Conservation (phyloP, 2,329 filamentous ascomycete genomes). For the Talaromyces sp. region DNA sequence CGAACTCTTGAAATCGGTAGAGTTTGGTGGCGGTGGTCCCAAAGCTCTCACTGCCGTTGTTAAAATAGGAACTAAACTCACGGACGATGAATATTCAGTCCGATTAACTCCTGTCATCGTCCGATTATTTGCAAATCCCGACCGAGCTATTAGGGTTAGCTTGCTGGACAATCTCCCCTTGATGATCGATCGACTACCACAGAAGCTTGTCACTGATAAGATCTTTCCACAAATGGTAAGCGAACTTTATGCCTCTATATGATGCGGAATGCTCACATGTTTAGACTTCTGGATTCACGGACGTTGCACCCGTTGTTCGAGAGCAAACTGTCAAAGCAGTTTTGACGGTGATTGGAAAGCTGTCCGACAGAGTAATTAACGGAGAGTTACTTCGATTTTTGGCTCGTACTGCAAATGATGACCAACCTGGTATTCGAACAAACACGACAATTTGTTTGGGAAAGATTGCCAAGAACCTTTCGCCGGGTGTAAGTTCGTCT, state of each 20-base stretch:
- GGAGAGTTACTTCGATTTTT: slow-evolving; percentile 87
- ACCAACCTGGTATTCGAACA: slow-evolving; percentile 93
- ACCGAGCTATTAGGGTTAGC: slow-evolving; percentile 87
- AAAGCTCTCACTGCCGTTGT: slow-evolving; percentile 85
- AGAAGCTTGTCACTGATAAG: slow-evolving; percentile 90
- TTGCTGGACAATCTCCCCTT: slow-evolving; percentile 80
- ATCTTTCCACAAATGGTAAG: slow-evolving; percentile 89
- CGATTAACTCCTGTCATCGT: slow-evolving; percentile 83
- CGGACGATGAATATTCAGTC: slow-evolving; percentile 82
- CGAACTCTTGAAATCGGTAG: slow-evolving; percentile 96
- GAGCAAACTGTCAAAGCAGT: slow-evolving; percentile 97
- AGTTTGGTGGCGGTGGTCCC: slow-evolving; percentile 92
- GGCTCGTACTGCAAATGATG: slow-evolving; percentile 94
- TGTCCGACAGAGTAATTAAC: slow-evolving; percentile 90
- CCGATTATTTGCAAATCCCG: slow-evolving; percentile 83
- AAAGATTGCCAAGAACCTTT: slow-evolving; percentile 89
- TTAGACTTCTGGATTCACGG: slow-evolving; percentile 89
- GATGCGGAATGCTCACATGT: not conserved
- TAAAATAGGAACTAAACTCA: slow-evolving; percentile 84
- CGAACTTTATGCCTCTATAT: slow-evolving; percentile 3
- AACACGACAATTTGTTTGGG: slow-evolving; percentile 98
- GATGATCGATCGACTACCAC: slow-evolving; percentile 87
- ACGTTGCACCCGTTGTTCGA: slow-evolving; percentile 82
- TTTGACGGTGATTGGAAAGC: slow-evolving; percentile 77
- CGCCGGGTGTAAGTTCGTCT: slow-evolving; percentile 49